Evolutionary conservation across 2,329 filamentous ascomycete species (phyloP), one percentile per base, ranked within the genome.

Genomic region (Fusarium marasasianum): DNA sequence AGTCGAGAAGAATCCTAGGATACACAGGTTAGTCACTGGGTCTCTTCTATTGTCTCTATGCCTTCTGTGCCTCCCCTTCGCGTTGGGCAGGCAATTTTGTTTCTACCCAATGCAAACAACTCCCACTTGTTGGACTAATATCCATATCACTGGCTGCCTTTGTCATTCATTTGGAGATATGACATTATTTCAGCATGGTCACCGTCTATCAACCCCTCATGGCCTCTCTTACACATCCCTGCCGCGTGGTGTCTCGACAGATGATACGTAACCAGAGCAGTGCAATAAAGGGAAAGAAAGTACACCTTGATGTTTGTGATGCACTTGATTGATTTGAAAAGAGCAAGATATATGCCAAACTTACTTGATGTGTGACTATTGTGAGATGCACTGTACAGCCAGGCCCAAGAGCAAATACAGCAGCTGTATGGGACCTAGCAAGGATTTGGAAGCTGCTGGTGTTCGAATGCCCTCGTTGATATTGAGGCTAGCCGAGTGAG

Each of bases 1-100:
- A 29, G 35, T 48, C 51, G 38, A 59, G 45, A 53, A 57, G 43
- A 60, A 60, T 63, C 33, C 72, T 74, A 45, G 53, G 44, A 72
- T 37, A 60, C 40, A 43, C 56, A 69, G 51, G 71, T 74, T 59
- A 74, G 72, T 71, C 53, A 72, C 50, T 41, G 60, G 51, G 14
- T 50, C 24, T 48, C 48, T 64, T 40, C 45, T 58, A 33, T 62
- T 45, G 41, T 58, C 33, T 56, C 47, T 59, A 33, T 72, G 24
- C 38, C 20, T 56, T 50, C 38, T 56, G 41, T 58, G 43, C 59
- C 63, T 63, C 54, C 18, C 33, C 43, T 64, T 68, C 64, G 54
- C 58, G 41, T 54, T 60, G 37, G 54, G 38, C 33, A 63, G 38
- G 37, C 33, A 64, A 43, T 54, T 44, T 48, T 50, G 54, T 63